Conservation (phyloP, 208 protist species). For the Crithidia brevicula region DNA sequence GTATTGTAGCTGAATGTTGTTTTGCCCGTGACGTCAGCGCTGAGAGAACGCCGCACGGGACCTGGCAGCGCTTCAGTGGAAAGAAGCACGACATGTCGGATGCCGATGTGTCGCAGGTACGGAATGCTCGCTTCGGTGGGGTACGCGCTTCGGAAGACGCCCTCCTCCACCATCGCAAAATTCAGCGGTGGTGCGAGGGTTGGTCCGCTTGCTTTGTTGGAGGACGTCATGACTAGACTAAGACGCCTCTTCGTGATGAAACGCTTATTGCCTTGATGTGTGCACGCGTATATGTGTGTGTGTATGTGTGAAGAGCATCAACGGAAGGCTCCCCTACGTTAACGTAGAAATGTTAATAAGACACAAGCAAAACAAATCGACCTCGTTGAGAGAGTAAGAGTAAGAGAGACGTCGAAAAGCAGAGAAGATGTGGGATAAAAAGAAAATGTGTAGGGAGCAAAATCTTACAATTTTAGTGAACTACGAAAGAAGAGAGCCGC, state of each 20-base stretch:
- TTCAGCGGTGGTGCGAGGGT: constrained; percentile 64
- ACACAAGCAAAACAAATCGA: neutral
- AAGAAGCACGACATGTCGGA: constrained; percentile 81
- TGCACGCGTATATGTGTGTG: too few species aligned
- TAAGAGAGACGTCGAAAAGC: neutral
- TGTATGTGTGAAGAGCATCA: too few species aligned
- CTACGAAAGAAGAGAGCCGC: too few species aligned
- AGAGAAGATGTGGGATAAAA: too few species aligned
- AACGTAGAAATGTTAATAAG: too few species aligned
- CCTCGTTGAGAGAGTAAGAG: neutral
- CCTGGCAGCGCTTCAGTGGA: constrained; percentile 79
- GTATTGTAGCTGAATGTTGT: constrained; percentile 17
- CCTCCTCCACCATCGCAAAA: constrained; percentile 81
- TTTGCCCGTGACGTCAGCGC: constrained; percentile 16
- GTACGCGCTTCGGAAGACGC: constrained; percentile 87
- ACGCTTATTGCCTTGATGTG: too few species aligned
- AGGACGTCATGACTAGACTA: constrained; percentile 8
- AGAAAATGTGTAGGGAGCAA: too few species aligned
- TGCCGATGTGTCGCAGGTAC: constrained; percentile 76
- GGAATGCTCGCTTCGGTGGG: constrained; percentile 68
- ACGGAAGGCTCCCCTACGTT: too few species aligned
- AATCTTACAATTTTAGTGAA: too few species aligned
- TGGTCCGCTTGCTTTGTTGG: constrained; percentile 6
- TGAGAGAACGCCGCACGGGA: constrained; percentile 44
- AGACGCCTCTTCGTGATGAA: too few species aligned